Evolutionary conservation across 805 yeast genomes (phyloP).

Genomic region (Jamesozyma lodderae): DNA sequence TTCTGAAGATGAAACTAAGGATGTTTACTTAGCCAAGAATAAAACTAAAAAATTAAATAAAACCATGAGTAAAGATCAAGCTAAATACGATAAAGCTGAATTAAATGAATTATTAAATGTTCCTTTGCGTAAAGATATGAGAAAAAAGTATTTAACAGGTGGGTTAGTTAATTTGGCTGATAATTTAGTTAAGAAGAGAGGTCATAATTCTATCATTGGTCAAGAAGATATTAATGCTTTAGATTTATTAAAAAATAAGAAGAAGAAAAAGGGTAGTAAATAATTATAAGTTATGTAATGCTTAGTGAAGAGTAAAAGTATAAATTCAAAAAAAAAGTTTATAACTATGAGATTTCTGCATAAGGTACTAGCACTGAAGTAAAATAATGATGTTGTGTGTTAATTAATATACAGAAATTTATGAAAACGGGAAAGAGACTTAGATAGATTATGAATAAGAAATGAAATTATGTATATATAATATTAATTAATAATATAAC

Average conservation of each 20-base stretch:
- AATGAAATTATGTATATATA: too few relatives aligned
- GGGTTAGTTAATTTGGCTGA: slow-evolving; percentile 75
- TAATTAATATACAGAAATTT: too few relatives aligned
- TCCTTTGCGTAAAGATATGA: slow-evolving; percentile 52
- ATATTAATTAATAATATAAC: too few relatives aligned
- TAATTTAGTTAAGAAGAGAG: slow-evolving; percentile 55
- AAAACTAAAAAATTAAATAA: slow-evolving; percentile 47
- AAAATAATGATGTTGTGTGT: too few relatives aligned
- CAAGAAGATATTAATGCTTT: slow-evolving; percentile 60
- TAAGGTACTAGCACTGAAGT: too few relatives aligned
- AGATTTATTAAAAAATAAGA: slow-evolving; percentile 41
- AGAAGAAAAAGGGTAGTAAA: slow-evolving; percentile 7
- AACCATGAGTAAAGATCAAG: slow-evolving; percentile 43
- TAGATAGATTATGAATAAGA: too few relatives aligned
- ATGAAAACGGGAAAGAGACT: too few relatives aligned
- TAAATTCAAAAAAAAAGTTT: too few relatives aligned
- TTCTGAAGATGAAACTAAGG: slow-evolving; percentile 52
- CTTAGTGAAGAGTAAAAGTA: too few relatives aligned
- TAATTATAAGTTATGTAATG: too few relatives aligned
- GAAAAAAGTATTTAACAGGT: slow-evolving; percentile 71
- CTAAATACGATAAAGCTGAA: slow-evolving; percentile 39
- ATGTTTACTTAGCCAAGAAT: slow-evolving; percentile 45
- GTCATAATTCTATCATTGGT: slow-evolving; percentile 64
- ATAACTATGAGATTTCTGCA: too few relatives aligned
- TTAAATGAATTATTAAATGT: slow-evolving; percentile 42